Evolutionary conservation across 2,329 filamentous ascomycete genomes (phyloP), one percentile per base, ranked within the genome.

Genomic region (Stemphylium vesicarium): DNA sequence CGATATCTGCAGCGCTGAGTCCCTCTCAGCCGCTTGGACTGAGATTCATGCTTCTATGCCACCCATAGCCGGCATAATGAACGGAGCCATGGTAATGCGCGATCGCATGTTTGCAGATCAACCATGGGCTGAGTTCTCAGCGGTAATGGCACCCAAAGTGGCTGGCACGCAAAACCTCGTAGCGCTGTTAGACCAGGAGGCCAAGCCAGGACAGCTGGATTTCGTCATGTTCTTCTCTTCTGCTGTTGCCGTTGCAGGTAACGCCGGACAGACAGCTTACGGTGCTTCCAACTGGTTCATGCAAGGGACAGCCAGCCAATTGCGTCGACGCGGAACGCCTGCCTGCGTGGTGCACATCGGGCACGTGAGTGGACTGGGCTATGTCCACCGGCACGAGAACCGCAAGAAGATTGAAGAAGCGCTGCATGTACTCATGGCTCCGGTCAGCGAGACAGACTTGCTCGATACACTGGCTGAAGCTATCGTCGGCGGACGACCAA

Each of bases 361-460:
- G 1, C 48, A 63, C 5, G 62, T 83, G 0, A 50, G 75, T 0
- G 81, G 78, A 5, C 58, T 77, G 1, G 82, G 82, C 0, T 80
- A 79, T 54, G 65, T 80, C 10, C 26, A 29, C 26, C 26, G 26
- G 26, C 26, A 29, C 10, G 26, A 29, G 26, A 29, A 29, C 26
- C 26, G 26, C 8, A 29, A 29, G 26, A 29, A 11, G 26, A 29
- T 29, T 29, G 26, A 29, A 29, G 26, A 29, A 10, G 26, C 26
- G 26, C 9, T 29, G 7, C 26, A 29, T 11, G 26, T 29, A 11
- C 26, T 29, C 9, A 29, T 29, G 26, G 26, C 26, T 9, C 26
- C 10, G 26, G 26, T 29, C 9, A 29, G 26, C 9, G 26, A 29
- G 26, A 29, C 4, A 29, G 26, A 29, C 26, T 29, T 29, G 26